Evolutionary conservation across 1,284 basidiomycete genomes (phyloP).

Genomic region (Trametes hirsuta): DNA sequence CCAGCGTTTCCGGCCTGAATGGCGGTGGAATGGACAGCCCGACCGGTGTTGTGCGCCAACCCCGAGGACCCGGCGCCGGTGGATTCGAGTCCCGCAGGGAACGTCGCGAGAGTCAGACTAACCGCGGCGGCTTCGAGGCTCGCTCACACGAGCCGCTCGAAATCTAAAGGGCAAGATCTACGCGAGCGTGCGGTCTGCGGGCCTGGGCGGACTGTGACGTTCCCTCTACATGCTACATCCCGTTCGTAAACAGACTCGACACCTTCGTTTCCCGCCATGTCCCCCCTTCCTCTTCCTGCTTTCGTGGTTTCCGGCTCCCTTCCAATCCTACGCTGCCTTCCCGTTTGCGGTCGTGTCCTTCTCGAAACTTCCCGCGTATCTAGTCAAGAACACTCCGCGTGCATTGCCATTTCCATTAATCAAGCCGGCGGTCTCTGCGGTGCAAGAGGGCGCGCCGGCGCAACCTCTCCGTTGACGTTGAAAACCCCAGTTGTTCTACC

Average conservation of each 20-base stretch:
- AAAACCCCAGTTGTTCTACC: constrained; percentile 9
- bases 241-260: constrained; percentile 29
- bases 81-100: constrained; percentile 73
- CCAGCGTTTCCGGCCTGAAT: constrained; percentile 51
- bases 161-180: constrained; percentile 52
- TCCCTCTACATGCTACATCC: constrained; percentile 18
- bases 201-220: constrained; percentile 21
- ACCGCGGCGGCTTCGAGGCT: constrained; percentile 68
- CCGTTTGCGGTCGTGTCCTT: constrained; percentile 11
- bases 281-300: background rate
- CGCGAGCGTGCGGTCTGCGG: constrained; percentile 10
- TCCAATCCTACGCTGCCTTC: constrained; percentile 17
- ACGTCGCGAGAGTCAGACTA: constrained; percentile 58
- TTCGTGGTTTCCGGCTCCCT: constrained; percentile 12
- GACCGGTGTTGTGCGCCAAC: constrained; percentile 74
- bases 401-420: constrained; percentile 18
- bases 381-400: constrained; percentile 18
- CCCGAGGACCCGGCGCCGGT: constrained; percentile 72
- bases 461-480: constrained; percentile 1
- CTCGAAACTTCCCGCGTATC: constrained; percentile 10
- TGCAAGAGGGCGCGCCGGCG: constrained; percentile 29
- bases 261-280: constrained; percentile 22
- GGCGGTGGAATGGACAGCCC: constrained; percentile 47
- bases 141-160: constrained; percentile 83
- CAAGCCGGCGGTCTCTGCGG: constrained; percentile 28